phyloP scores from a whole-genome alignment of 164 flowering plant genomes.

The Aristolochia contorta region DNA sequence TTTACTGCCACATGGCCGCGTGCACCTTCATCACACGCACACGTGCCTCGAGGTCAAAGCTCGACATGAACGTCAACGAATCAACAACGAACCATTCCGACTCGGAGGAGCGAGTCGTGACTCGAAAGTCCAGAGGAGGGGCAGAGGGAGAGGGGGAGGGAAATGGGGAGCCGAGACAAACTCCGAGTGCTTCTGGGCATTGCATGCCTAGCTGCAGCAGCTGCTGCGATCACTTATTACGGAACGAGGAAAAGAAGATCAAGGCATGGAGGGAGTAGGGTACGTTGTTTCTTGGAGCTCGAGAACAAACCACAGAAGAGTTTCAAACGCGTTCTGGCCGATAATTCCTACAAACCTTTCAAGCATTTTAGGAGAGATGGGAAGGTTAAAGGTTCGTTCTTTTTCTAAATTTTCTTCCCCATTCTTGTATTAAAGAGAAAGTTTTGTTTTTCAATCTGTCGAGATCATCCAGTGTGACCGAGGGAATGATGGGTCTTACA shows the following conservation, averaged over 20 bases:
- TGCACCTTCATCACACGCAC: too few relatives aligned
- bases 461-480: too few relatives aligned
- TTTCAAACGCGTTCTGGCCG: slow-evolving; percentile 12
- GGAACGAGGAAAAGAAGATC: slow-evolving; percentile 1
- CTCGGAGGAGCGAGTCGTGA: too few relatives aligned
- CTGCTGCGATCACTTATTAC: background rate
- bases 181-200: background rate
- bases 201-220: slow-evolving; percentile 8
- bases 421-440: background rate
- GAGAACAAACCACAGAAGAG: slow-evolving; percentile 12
- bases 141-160: background rate
- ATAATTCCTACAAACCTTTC: slow-evolving; percentile 12
- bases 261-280: background rate
- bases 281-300: background rate
- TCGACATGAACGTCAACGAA: too few relatives aligned
- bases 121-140: too few relatives aligned
- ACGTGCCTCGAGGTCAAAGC: too few relatives aligned
- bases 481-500: too few relatives aligned
- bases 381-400: background rate
- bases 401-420: background rate
- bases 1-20: too few relatives aligned
- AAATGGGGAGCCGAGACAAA: background rate
- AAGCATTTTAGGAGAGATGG: slow-evolving; percentile 8
- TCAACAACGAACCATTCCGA: too few relatives aligned
- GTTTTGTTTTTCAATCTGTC: background rate